phyloP scores from a whole-genome alignment of 164 flowering plant species.

The Santalum album region DNA sequence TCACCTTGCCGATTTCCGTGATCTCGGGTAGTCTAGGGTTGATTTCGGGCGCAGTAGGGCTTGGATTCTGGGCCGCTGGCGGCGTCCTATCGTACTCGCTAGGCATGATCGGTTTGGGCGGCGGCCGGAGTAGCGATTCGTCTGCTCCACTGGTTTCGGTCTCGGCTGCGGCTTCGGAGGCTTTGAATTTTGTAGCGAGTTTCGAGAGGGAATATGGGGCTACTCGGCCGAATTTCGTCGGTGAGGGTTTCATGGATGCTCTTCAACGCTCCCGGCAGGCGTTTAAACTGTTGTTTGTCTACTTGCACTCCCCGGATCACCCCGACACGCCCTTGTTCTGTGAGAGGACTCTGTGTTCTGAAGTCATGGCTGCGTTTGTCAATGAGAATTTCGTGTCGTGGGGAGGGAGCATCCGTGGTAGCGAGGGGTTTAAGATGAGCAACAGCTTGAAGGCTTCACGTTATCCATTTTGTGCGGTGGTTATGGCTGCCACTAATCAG shows the following conservation, averaged over 20 bases:
- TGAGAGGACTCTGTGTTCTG: conserved; percentile 60
- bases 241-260: conserved; percentile 85
- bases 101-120: conserved; percentile 44
- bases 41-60: conserved; percentile 72
- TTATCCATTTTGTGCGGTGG: conserved; percentile 88
- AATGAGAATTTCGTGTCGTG: conserved; percentile 91
- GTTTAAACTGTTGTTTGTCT: conserved; percentile 79
- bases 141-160: conserved; percentile 40
- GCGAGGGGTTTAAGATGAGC: conserved; percentile 99
- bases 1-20: conserved; percentile 72
- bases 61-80: conserved; percentile 85
- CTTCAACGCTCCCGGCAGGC: conserved; percentile 64
- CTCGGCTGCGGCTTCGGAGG: conserved; percentile 60
- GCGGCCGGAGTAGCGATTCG: conserved; percentile 20
- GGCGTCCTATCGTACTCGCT: conserved; percentile 70
- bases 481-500: conserved; percentile 85
- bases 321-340: conserved; percentile 78
- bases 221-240: conserved; percentile 56
- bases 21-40: conserved; percentile 79
- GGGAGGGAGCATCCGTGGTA: conserved; percentile 90
- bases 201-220: conserved; percentile 84
- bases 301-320: conserved; percentile 95
- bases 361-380: conserved; percentile 50
- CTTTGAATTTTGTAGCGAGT: conserved; percentile 43
- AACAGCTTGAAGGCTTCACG: conserved; percentile 91